A percentile compares a stretch with the other conserved stretches of the same genome.
Conservation (phyloP, 208 protist genomes). For the Perkinsela sp. region DNA sequence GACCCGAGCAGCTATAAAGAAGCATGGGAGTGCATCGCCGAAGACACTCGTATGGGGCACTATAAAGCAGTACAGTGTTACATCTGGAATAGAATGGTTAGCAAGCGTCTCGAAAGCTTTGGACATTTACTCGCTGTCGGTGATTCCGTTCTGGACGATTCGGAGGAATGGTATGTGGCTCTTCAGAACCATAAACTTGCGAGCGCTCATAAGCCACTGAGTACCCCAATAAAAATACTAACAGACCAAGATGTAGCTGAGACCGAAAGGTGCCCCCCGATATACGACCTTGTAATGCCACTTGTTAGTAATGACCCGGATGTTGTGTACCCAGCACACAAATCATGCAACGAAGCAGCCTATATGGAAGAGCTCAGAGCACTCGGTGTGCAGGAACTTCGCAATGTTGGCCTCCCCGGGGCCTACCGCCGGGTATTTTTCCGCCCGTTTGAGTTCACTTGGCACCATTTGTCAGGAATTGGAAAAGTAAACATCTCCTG, state of each 20-base stretch:
- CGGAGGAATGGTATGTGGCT: too few relatives aligned
- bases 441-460: too few relatives aligned
- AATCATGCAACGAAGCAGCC: slow-evolving; percentile 12
- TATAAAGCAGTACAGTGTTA: slow-evolving; percentile 14
- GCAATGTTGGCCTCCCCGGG: slow-evolving; percentile 5
- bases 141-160: too few relatives aligned
- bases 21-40: slow-evolving; percentile 8
- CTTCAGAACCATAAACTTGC: too few relatives aligned
- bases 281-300: slow-evolving; percentile 49
- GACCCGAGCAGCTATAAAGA: slow-evolving; percentile 5
- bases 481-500: too few relatives aligned
- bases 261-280: too few relatives aligned
- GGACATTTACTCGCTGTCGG: slow-evolving; percentile 6
- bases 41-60: slow-evolving; percentile 10
- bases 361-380: slow-evolving; percentile 15
- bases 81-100: slow-evolving; percentile 14
- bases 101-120: slow-evolving; percentile 9
- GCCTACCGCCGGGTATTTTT: slow-evolving; percentile 10
- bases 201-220: too few relatives aligned
- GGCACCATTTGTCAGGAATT: too few relatives aligned
- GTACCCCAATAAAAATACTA: slow-evolving; percentile 3
- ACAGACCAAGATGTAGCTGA: slow-evolving; percentile 6
- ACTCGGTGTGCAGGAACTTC: slow-evolving; percentile 3
- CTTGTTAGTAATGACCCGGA: slow-evolving; percentile 41
- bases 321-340: slow-evolving; percentile 26